These are phyloP conservation scores for Eustoma russellianum DNA, from an alignment of 257 asterid species.

Conservation along the genomic window DNA sequence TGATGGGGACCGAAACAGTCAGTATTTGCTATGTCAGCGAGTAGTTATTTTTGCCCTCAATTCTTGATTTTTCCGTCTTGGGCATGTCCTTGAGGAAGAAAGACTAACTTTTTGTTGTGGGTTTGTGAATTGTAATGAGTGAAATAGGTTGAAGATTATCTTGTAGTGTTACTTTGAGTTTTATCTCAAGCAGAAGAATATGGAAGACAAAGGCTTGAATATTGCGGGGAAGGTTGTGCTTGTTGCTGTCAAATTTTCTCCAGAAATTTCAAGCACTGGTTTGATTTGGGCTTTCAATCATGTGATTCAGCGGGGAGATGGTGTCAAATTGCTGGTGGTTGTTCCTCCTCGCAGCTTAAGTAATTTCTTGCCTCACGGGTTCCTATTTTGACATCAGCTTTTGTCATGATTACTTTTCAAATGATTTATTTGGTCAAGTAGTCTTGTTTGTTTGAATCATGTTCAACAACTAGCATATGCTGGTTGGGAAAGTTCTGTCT, in stretches of 20 bases:
- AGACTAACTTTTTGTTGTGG: not conserved
- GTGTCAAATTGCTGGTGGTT: constrained; percentile 56
- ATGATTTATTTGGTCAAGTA: no score
- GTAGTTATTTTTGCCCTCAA: not conserved
- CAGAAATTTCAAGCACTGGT: constrained; percentile 59
- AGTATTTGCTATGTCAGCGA: not conserved
- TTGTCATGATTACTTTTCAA: no score
- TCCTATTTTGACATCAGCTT: no score
- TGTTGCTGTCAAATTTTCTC: constrained; percentile 65
- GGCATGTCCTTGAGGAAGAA: constrained; percentile 1
- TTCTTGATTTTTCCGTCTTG: not conserved
- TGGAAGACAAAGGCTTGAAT: constrained; percentile 21
- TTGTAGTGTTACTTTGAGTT: constrained; percentile 20
- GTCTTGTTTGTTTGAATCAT: no score
- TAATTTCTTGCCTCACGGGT: constrained; percentile 14
- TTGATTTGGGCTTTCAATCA: constrained; percentile 73
- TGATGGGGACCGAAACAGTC: not conserved
- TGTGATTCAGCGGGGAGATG: constrained; percentile 64
- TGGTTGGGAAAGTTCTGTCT: no score
- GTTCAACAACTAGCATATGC: no score
- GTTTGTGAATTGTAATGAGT: not conserved
- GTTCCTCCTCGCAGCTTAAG: constrained; percentile 50
- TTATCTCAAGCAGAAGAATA: constrained; percentile 39
- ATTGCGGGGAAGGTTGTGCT: constrained; percentile 35
- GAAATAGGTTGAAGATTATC: not conserved